Base-by-base conservation (phyloP, 176 grass and related monocot genomes). In the Bromus sterilis region DNA sequence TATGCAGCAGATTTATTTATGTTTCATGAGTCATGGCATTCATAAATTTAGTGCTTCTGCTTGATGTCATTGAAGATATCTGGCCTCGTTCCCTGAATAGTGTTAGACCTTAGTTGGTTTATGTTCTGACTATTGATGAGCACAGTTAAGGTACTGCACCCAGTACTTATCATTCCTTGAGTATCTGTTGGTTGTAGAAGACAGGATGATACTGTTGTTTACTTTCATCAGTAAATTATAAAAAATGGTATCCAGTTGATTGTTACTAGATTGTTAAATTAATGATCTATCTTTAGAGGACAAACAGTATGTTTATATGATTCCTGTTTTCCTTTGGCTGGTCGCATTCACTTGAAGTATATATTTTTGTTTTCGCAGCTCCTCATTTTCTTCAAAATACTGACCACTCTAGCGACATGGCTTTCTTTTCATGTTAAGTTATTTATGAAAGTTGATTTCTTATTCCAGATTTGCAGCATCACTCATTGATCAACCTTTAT, bases 381-480 rank as follows among this genome's bases (percentile, higher is more conserved):
- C 30, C 75, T 46, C 30, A 42, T 71, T 71, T 36, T 58, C 18
- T 74, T 82, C 44, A 53, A 44, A 41, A 21, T 70, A 40, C 40
- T 37, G 20, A 41, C 28, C 46, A 49, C 46, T 49, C 46, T 67
- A 88, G 37, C 14, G 56, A 43, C 33, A 29, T 70, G 9, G 9
- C 30, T 81, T 56, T 28, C 24, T 83, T 83, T 65, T 73, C 21
- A 25, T 88, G 46, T 57, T 44, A 36, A 63, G 43, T 70, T 59
- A 63, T 55, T 79, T 58, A 83, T 75, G 11, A 65, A 46, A 4
- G 21, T 74, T 89, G 44, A 67, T 55, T 84, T 75, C 63, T 78
- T 69, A 43, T 66, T 86, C 71, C 86, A 98, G 92, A 86, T 95
- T 98, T 87, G 86, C 88, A 8, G 82, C 92, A 42, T 89, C 92